A percentile compares a stretch with the other conserved stretches of the same genome.
phyloP scores from a whole-genome alignment of 148 eudicot genomes.

The Talinum fruticosum region DNA sequence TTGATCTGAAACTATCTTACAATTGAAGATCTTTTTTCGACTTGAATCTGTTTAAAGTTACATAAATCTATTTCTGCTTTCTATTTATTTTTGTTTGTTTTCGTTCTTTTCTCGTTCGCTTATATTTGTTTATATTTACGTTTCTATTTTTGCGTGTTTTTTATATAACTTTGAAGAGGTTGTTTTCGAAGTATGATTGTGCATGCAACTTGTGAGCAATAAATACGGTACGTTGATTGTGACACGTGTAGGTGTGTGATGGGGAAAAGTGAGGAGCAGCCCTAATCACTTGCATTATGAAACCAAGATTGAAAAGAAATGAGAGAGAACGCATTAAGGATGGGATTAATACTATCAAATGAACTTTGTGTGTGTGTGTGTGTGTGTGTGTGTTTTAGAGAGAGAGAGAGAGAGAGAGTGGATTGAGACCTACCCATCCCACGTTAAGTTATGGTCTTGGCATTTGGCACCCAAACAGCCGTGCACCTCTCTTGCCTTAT shows the following conservation, averaged over 20 bases:
- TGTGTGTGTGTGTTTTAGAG: neutral
- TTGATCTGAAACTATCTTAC: too few species aligned
- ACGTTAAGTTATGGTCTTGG: neutral
- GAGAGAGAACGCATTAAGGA: neutral
- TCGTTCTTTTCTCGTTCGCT: too few species aligned
- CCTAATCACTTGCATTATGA: neutral
- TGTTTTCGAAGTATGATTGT: too few species aligned
- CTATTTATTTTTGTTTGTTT: too few species aligned
- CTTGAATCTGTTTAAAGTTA: too few species aligned
- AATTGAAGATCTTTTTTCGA: too few species aligned
- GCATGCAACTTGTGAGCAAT: neutral
- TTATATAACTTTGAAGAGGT: too few species aligned
- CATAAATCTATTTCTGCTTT: too few species aligned
- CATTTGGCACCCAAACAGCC: neutral
- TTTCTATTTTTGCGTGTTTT: too few species aligned
- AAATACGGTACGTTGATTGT: neutral
- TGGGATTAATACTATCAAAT: neutral
- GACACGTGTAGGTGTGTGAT: neutral
- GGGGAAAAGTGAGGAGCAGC: neutral
- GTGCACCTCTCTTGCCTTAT: neutral
- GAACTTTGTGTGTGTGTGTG: neutral
- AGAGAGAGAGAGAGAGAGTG: too few species aligned
- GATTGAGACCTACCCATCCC: neutral
- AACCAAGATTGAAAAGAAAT: neutral
- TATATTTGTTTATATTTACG: too few species aligned